Evolutionary conservation across 2,329 filamentous ascomycete genomes (phyloP), one percentile per base, ranked within the genome.

Genomic region (Monosporascus sp.): DNA sequence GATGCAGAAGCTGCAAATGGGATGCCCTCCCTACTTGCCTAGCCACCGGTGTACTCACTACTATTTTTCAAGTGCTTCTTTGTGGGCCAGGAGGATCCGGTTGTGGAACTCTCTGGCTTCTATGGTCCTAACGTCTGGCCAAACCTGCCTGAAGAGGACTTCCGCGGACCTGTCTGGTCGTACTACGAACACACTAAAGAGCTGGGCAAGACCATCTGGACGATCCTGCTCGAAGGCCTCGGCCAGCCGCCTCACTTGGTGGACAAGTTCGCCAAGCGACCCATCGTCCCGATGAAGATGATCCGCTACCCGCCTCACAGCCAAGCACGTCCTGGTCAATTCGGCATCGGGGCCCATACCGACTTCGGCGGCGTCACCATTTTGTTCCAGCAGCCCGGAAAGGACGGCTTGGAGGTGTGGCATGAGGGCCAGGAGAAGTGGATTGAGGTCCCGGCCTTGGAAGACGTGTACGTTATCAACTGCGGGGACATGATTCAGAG

Each of bases 41-140:
- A n/a, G n/a, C n/a, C n/a, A n/a, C n/a, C n/a, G n/a, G n/a, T n/a
- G n/a, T n/a, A n/a, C n/a, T n/a, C n/a, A n/a, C n/a, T n/a, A n/a
- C n/a, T n/a, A n/a, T n/a, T n/a, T n/a, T n/a, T n/a, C n/a, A n/a
- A n/a, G n/a, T 50, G 47, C 53, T 64, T 55, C 53, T 64, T 52
- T 50, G 47, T 66, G 11, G 57, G 58, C 48, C 51, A 51, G 4
- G 63, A 65, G 38, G 59, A 63, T 15, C 60, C 63, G 5, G 57
- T 52, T 11, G 24, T 62, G 4, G 64, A 62, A 31, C 49, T 50
- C 4, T 25, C 53, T 1, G 63, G 63, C 15, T 58, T 65, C 49
- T 52, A 65, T 48, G 62, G 66, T 11, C 67, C 67, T 7, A 69
- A 70, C 41, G 50, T 64, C 9, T 69, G 67, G 67, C 68, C 67